A percentile compares a stretch with the other conserved stretches of the same genome.
phyloP scores from a whole-genome alignment of 208 protist species.

The Trypanosoma caninum region DNA sequence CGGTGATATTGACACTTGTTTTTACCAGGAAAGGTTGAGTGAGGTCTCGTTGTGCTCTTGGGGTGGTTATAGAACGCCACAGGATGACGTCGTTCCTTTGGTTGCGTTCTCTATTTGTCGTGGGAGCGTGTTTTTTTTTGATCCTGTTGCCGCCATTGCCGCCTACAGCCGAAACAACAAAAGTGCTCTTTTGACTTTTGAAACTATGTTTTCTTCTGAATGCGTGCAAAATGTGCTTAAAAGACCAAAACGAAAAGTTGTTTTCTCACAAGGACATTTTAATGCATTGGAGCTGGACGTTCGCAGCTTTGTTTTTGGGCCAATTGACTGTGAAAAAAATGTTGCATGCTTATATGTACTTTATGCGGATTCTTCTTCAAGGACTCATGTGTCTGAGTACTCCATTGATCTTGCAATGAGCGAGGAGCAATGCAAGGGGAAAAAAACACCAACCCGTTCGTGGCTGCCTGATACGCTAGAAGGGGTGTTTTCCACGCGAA shows the following conservation, averaged over 20 bases:
- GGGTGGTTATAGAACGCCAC: conserved; percentile 14
- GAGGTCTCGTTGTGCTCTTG: conserved; percentile 55
- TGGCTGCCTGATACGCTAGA: conserved; percentile 20
- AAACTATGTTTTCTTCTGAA: conserved; percentile 12
- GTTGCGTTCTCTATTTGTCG: conserved; percentile 62
- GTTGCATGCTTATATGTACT: conserved; percentile 52
- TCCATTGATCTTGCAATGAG: conserved; percentile 21
- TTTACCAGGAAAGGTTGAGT: conserved; percentile 55
- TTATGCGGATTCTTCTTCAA: conserved; percentile 54
- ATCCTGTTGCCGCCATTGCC: conserved; percentile 54
- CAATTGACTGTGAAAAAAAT: conserved; percentile 6
- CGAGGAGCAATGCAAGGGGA: conserved; percentile 4
- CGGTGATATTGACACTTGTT: conserved; percentile 41
- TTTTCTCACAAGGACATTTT: conserved; percentile 37
- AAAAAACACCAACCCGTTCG: background rate
- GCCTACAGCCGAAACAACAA: conserved; percentile 5
- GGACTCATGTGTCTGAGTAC: conserved; percentile 71
- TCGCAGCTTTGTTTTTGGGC: conserved; percentile 50
- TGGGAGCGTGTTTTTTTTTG: conserved; percentile 59
- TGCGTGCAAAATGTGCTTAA: conserved; percentile 20
- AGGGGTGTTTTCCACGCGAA: conserved; percentile 9
- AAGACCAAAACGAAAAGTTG: conserved; percentile 11
- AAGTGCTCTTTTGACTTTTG: conserved; percentile 5
- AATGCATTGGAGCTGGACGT: conserved; percentile 70
- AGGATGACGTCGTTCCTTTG: conserved; percentile 30